Base-by-base conservation (phyloP, 2,329 filamentous ascomycete genomes). In the Fusarium sp. region DNA sequence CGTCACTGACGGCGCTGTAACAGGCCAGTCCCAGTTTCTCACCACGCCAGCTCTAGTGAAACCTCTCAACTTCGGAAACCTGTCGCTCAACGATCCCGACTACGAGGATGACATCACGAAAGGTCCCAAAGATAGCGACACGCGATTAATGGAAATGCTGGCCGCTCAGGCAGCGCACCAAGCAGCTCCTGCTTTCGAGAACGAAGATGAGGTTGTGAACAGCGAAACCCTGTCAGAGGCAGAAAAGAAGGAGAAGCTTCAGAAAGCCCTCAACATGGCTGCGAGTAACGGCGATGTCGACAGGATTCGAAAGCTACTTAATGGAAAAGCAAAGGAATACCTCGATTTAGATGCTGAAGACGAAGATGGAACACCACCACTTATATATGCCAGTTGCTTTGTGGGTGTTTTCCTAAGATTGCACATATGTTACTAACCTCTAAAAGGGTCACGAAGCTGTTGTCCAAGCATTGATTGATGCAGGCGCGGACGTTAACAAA, bases 301-400 rank as follows among this genome's bases (percentile, higher is more conserved):
- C 50, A 90, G 94, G 66, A 91, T 99, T 49, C 86, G 88, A 71
- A 91, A 90, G 77, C 87, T 99, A 43, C 83, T 98, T 6, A 83
- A 86, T 45, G 94, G 94, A 20, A 89, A 89, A 61, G 92, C 92
- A 16, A 92, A 89, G 75, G 80, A 88, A 12, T 94, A 90, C 77
- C 87, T 98, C 63, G 91, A 98, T 79, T 88, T 98, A 72, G 93
- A 99, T 81, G 90, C 91, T 60, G 88, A 93, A 15, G 96, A 99
- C 78, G 93, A 97, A 75, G 96, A 99, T 79, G 96, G 96, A 18
- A 98, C 96, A 2, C 93, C 95, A n/a, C 94, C 96, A 3, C 83
- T 99, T 70, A 97, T 99, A 66, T 99, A 99, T 80, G 96, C 96
- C 15, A 97, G 95, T 83, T 99, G 96, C 78, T 99, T 99, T 85